These are phyloP conservation scores for Tolypocladium nubicola DNA, from an alignment of 2,329 filamentous ascomycete species.

Conservation along the genomic window DNA sequence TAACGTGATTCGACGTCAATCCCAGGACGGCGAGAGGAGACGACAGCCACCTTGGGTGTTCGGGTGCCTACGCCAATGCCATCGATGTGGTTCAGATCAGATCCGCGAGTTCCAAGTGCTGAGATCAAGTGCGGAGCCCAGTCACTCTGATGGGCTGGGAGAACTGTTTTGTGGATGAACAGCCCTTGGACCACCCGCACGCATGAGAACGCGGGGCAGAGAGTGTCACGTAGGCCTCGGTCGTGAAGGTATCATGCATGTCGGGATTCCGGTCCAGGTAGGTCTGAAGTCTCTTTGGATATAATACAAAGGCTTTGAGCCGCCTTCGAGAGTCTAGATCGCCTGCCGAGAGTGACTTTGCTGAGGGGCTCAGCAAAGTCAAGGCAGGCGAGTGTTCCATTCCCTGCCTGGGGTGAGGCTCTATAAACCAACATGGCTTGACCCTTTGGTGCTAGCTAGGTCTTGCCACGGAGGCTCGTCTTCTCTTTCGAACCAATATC, in stretches of 20 bases:
- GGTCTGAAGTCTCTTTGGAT: no score
- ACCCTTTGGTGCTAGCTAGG: no score
- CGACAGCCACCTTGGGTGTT: slow-evolving; percentile 52
- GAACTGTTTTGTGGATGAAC: slow-evolving; percentile 42
- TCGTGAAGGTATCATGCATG: not conserved
- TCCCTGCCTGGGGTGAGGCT: no score
- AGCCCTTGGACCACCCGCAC: slow-evolving; percentile 52
- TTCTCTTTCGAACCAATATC: no score
- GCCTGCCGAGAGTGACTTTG: no score
- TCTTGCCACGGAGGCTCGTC: no score
- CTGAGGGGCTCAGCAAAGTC: no score
- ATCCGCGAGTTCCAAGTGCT: slow-evolving; percentile 43
- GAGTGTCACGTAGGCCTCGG: slow-evolving; percentile 5
- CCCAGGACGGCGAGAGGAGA: slow-evolving; percentile 29
- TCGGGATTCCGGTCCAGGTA: not conserved
- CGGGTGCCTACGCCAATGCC: slow-evolving; percentile 52
- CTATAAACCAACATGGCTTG: no score
- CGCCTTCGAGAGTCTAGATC: no score
- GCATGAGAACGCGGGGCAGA: slow-evolving; percentile 46
- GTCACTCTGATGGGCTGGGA: slow-evolving; percentile 32
- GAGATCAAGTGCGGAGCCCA: slow-evolving; percentile 43
- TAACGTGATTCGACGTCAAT: slow-evolving; percentile 53
- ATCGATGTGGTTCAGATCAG: slow-evolving; percentile 47
- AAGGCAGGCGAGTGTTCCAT: no score
- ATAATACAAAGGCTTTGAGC: no score